Evolutionary conservation across 2,329 filamentous ascomycete genomes (phyloP).

Genomic region (Phialophora chinensis): DNA sequence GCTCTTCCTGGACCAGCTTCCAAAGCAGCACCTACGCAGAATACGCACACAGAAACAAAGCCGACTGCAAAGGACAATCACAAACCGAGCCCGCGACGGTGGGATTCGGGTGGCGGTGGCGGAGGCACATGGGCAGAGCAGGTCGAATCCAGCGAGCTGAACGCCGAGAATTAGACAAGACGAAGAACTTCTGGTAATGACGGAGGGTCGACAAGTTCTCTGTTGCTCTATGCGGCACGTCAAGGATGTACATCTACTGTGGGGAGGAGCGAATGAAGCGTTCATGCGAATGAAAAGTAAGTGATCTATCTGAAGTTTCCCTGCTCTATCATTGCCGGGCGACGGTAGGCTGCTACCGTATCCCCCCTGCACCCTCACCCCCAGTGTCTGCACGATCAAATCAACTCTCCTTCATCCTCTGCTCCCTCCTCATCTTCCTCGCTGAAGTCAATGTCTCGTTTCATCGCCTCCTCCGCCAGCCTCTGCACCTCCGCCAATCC

Average conservation of each 20-base stretch:
- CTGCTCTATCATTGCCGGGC: not conserved
- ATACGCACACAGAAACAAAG: slow-evolving; percentile 4
- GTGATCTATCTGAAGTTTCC: not conserved
- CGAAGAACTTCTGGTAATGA: slow-evolving; percentile 8
- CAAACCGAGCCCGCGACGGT: slow-evolving; percentile 16
- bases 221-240: not conserved
- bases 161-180: slow-evolving; percentile 17
- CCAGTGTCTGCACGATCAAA: slow-evolving; percentile 34
- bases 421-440: slow-evolving; percentile 43
- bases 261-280: not conserved
- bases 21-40: slow-evolving; percentile 5
- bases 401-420: slow-evolving; percentile 44
- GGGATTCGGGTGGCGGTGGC: slow-evolving; percentile 18
- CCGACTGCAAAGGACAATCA: slow-evolving; percentile 4
- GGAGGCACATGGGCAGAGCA: slow-evolving; percentile 41
- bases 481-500: slow-evolving; percentile 63
- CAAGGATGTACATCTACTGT: not conserved
- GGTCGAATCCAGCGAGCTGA: slow-evolving; percentile 36
- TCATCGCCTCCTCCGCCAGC: slow-evolving; percentile 53
- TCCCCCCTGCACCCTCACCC: not conserved
- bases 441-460: slow-evolving; percentile 53
- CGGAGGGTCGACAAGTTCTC: not conserved
- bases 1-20: slow-evolving; percentile 31
- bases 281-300: not conserved
- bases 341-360: slow-evolving; percentile 4